phyloP scores from a whole-genome alignment of 257 asterid species.

The Nicotiana noctiflora region DNA sequence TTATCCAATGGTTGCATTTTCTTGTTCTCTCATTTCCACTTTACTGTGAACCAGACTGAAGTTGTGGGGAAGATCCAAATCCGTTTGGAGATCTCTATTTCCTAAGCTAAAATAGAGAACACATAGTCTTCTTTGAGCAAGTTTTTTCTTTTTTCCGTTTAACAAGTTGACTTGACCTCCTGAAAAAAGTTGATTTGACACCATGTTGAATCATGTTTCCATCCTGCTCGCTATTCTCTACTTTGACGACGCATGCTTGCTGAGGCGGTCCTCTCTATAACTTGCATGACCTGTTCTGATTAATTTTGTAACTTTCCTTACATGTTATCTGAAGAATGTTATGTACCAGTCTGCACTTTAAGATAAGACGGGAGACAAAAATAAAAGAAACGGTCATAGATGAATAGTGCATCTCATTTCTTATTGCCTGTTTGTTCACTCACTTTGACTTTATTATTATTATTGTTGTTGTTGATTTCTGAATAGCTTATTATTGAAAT shows the following conservation, averaged over 20 bases:
- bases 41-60: background rate
- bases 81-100: background rate
- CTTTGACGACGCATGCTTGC: background rate
- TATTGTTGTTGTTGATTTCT: background rate
- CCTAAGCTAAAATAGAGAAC: conserved; percentile 1
- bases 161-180: background rate
- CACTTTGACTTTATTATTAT: background rate
- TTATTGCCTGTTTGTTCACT: background rate
- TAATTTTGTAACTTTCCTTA: background rate
- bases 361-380: background rate
- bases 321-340: background rate
- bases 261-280: background rate
- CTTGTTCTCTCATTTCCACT: background rate
- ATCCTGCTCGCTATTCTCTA: background rate
- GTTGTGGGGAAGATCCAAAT: background rate
- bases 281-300: background rate
- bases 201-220: too few species aligned
- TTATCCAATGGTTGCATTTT: background rate
- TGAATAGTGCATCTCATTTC: background rate
- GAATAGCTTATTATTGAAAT: conserved; percentile 1
- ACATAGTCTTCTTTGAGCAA: background rate
- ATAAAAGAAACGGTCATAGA: background rate
- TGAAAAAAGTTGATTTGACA: too few species aligned
- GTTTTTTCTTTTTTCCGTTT: background rate
- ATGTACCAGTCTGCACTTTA: background rate